Base-by-base conservation (phyloP, 768 basidiomycete genomes). In the Phlegmacium glaucopus region DNA sequence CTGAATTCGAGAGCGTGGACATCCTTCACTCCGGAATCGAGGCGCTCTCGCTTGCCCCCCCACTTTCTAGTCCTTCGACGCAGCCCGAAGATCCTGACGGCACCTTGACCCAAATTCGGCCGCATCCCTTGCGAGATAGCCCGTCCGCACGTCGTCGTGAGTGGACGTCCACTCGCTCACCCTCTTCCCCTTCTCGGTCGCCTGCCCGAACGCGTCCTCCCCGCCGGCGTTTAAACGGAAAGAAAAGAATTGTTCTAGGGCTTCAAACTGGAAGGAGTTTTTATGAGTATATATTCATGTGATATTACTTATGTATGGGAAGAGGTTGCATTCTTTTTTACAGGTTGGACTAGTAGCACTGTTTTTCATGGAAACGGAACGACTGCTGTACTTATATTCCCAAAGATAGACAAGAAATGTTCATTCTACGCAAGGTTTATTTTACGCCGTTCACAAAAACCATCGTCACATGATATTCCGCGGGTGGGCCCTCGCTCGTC, bases 151-250 rank as follows among this genome's bases (percentile, higher is more conserved):
- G 50, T 57, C 61, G 30, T 54, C 61, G 55, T 48, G 62, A 48
- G 60, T 56, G 61, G 44, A 49, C 51, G 25, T 50, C 57, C 35
- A 43, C 44, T 13, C 61, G 75, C 18, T 72, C 77, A 1, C 55
- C 76, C 4, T 80, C 79, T 4, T 80, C 80, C 0, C 81, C 77
- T 10, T 79, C 78, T 4, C 69, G 78, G 22, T 83, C 81, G 0
- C 81, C 81, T 25, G 72, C 65, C 6, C 63, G 80, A 41, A 54
- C 66, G 44, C 54, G 64, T 15, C 57, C 51, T 29, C 42, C 53
- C 4, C 48, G 58, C 17, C 48, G 62, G 38, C 53, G 60, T 9
- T 38, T 48, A 22, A 48, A 54, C 9, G 49, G 36, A 15, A 61
- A 59, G 49, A 63, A 62, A 48, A 53, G 59, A 25, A 28, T 41